Conservation (phyloP, 2,329 filamentous ascomycete genomes). For the Pseudocercospora fuligena region DNA sequence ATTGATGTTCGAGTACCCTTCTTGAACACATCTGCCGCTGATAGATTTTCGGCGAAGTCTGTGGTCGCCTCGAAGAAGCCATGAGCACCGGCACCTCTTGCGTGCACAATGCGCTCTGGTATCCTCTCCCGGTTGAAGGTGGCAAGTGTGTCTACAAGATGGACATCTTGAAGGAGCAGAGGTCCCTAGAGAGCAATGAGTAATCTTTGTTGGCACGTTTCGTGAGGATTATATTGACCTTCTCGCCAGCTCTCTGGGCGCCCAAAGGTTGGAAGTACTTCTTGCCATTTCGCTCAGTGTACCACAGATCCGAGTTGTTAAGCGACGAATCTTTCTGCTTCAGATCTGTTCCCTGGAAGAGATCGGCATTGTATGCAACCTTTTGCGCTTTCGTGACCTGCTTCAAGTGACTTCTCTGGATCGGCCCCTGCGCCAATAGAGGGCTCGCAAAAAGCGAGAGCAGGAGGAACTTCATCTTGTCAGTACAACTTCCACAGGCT, state of each 20-base stretch:
- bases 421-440: constrained; percentile 21
- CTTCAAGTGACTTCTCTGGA: constrained; percentile 20
- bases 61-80: constrained; percentile 61
- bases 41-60: constrained; percentile 34
- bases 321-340: constrained; percentile 33
- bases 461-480: constrained; percentile 23
- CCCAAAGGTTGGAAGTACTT: constrained; percentile 38
- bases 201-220: not conserved
- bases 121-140: constrained; percentile 75
- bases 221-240: constrained; percentile 31
- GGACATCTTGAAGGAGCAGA: constrained; percentile 67
- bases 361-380: constrained; percentile 32
- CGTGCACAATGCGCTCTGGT: constrained; percentile 69
- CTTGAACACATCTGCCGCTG: constrained; percentile 65
- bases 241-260: constrained; percentile 55
- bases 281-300: constrained; percentile 38
- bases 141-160: constrained; percentile 66
- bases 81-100: constrained; percentile 64
- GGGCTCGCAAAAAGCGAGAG: constrained; percentile 18
- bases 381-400: constrained; percentile 21
- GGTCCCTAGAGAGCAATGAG: constrained; percentile 48
- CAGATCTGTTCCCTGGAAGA: constrained; percentile 36
- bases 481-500: not conserved
- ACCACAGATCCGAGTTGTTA: constrained; percentile 39
- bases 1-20: constrained; percentile 69